Evolutionary conservation across 2,329 filamentous ascomycete species (phyloP), one percentile per base, ranked within the genome.

Genomic region (Fusarium sp.): DNA sequence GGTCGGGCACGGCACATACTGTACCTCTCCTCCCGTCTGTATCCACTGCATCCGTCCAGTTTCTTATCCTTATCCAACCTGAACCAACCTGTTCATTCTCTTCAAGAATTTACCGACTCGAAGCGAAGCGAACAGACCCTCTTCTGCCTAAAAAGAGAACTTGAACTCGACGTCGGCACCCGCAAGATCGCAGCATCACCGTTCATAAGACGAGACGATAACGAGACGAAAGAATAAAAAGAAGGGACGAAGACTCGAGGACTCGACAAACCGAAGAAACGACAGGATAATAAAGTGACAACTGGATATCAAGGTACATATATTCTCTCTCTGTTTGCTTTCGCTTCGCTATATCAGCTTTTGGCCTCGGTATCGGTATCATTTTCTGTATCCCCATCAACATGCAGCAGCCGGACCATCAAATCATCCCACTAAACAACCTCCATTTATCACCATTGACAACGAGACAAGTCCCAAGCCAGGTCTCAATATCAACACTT

Each of bases 61-160:
- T 37, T 37, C 61, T 65, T 65, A 55, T 74, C 71, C 63, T 52
- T 55, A 65, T 74, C 67, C 70, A 70, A 58, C 54, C 65, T 52
- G 56, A 67, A 57, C 55, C 61, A 70, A 57, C 55, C 61, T 61
- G 49, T 69, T 43, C 68, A 61, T 68, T 62, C 45, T 41, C 65
- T 67, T 62, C 43, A 61, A 67, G 65, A 70, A 73, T 73, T 74
- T 74, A 70, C 69, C 67, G 62, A 66, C 61, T 65, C 53, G 61
- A 74, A 65, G 55, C 67, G 60, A 74, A 70, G 67, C 65, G 67
- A 54, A 60, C 67, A 56, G 60, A 52, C 62, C 62, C 62, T 58
- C 67, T 74, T 74, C 72, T 74, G 72, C 72, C 72, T 73, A 73
- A 71, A 56, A 73, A 71, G 48, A 31, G 43, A 50, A 71, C 45